Conservation (phyloP, 495 filamentous ascomycete species). For the Cenococcum geophilum region DNA sequence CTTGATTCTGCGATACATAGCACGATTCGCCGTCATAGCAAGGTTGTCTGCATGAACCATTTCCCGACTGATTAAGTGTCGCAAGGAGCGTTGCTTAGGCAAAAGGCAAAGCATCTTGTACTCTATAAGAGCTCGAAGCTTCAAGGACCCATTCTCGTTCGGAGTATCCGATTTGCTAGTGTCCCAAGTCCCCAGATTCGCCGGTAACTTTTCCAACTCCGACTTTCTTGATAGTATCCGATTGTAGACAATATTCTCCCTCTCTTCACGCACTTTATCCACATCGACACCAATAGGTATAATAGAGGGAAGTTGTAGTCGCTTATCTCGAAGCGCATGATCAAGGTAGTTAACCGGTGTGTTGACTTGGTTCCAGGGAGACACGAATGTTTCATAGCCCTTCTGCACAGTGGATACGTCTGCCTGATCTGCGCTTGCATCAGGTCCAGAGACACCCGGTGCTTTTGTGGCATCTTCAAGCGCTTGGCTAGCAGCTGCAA, state of each 20-base stretch:
- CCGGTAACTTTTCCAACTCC: constrained; percentile 73
- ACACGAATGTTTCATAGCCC: constrained; percentile 58
- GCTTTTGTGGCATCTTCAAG: constrained; percentile 46
- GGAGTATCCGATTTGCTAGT: constrained; percentile 61
- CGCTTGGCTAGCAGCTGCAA: constrained; percentile 49
- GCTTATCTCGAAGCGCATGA: constrained; percentile 63
- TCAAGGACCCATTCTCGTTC: constrained; percentile 71
- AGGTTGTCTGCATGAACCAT: constrained; percentile 93
- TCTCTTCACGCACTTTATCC: constrained; percentile 70
- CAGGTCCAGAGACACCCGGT: constrained; percentile 13
- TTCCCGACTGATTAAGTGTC: constrained; percentile 77
- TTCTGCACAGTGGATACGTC: constrained; percentile 37
- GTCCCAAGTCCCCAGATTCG: constrained; percentile 80
- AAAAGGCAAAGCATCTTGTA: constrained; percentile 79
- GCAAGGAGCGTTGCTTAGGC: constrained; percentile 74
- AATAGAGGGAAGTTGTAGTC: constrained; percentile 73
- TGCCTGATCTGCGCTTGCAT: constrained; percentile 18
- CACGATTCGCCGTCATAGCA: constrained; percentile 87
- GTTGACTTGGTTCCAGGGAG: constrained; percentile 55
- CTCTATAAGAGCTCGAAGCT: constrained; percentile 86
- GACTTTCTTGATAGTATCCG: constrained; percentile 74
- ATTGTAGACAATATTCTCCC: constrained; percentile 83
- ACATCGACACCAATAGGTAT: constrained; percentile 84
- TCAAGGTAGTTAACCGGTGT: constrained; percentile 69
- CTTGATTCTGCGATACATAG: constrained; percentile 86